These are phyloP conservation scores for Limtongozyma cylindracea DNA, from an alignment of 805 yeast species.

Conservation along the genomic window DNA sequence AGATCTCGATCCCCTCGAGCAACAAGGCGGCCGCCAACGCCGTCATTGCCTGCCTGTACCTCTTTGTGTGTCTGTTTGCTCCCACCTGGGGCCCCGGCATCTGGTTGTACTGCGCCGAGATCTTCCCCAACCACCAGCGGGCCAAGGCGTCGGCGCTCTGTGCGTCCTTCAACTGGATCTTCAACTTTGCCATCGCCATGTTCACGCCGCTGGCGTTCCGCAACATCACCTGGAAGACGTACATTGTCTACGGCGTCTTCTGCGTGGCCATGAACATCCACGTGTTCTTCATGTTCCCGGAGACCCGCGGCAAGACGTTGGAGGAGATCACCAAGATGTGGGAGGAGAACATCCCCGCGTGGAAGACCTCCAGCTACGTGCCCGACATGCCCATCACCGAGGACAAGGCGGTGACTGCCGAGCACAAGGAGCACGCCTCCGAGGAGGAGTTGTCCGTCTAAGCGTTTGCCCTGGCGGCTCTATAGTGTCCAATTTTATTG, in stretches of 20 bases:
- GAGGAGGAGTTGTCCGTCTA: no score
- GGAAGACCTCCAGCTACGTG: constrained; percentile 11
- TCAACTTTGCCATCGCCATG: constrained; percentile 45
- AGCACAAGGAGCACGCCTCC: no score
- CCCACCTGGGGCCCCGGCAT: constrained; percentile 25
- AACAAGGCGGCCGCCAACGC: constrained; percentile 15
- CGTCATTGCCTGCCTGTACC: constrained; percentile 23
- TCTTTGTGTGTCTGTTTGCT: constrained; percentile 31
- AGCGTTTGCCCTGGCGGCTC: no score
- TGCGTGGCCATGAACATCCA: constrained; percentile 22
- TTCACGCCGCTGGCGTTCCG: constrained; percentile 33
- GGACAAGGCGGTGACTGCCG: no score
- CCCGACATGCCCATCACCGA: no score
- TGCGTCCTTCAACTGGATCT: constrained; percentile 46
- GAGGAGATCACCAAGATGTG: constrained; percentile 27
- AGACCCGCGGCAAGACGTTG: constrained; percentile 32
- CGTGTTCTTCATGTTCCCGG: constrained; percentile 27
- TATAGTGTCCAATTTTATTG: no score
- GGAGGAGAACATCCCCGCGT: constrained; percentile 16
- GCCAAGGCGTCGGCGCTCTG: constrained; percentile 48
- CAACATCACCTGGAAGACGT: constrained; percentile 33
- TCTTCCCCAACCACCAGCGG: constrained; percentile 27
- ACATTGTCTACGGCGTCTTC: constrained; percentile 26
- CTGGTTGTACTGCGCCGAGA: constrained; percentile 25
- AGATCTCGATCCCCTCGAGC: constrained; percentile 9